Base-by-base conservation (phyloP, 2,329 filamentous ascomycete genomes). In the Alternaria brassicicola region DNA sequence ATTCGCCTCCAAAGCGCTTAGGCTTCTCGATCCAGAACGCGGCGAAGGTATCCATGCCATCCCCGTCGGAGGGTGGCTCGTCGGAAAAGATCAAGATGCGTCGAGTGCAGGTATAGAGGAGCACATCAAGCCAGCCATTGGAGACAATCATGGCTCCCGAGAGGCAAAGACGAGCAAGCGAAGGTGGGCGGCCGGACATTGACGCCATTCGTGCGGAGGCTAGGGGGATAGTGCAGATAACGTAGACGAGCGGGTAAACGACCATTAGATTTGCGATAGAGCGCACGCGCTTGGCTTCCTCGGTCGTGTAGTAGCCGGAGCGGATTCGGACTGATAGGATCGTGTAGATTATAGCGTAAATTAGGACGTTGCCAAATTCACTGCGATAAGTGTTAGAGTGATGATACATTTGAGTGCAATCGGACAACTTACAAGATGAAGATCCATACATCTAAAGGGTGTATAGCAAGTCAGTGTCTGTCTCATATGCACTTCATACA, bases 181-280 rank as follows among this genome's bases (percentile, higher is more conserved):
- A 78, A 15, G 78, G 77, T 21, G 78, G 76, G 9, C 78, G 75
- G 1, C 85, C 84, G 0, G 84, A 82, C 84, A 90, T 88, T 19
- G 82, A 83, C 15, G 84, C 83, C 68, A 90, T 87, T 58, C 88
- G 84, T 13, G 87, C 86, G 0, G 85, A 81, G 4, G 88, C 87
- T 0, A 91, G 79, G 0, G 89, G 89, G 0, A 88, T 80, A 0
- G 88, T 91, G 69, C 88, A 89, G n/a, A 89, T 66, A 6, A 89
- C 82, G 71, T 91, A 91, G 62, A 90, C 87, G 63, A 88, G 69
- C 0, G 89, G 89, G 59, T 91, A 91, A 7, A 89, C 80, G 28
- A 89, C 78, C 83, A 86, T 85, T 61, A 90, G 86, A 8, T 85
- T 79, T 6, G 82, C 76, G 41, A 83, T 80, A 25, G 75, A 67